Base-by-base conservation (phyloP, 129 eudicot species). In the Pittosporum tobira region DNA sequence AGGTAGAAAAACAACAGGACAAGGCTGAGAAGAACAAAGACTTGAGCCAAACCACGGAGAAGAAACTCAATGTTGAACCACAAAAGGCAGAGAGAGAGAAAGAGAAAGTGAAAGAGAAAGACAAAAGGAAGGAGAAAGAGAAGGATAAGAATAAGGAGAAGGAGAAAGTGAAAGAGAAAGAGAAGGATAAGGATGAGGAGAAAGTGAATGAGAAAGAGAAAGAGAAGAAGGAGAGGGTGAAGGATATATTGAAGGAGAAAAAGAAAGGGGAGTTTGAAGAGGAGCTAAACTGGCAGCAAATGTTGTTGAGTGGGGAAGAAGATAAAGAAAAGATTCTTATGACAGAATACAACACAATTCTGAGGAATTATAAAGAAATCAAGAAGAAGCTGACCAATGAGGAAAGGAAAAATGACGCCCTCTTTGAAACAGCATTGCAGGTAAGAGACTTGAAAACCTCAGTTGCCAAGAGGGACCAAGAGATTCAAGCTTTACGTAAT, bases 241-340 rank as follows among this genome's bases (percentile, higher is more conserved):
- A n/a, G n/a, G n/a, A n/a, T n/a, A n/a, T n/a, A n/a, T n/a, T n/a
- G 62, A 48, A 16, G 55, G 14, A 8, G 65, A 68, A 2, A 56
- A 16, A 45, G 61, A 65, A 59, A 10, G 70, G n/a, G n/a, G 28
- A 56, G 44, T 9, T 27, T 9, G 28, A 60, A 1, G 78, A 69
- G 3, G 96, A 83, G 22, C 10, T 66, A 14, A 73, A 62, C 51
- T 83, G 94, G 88, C 77, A 71, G 59, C 70, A 79, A 54, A 73
- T 81, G 82, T 81, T 90, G 28, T 68, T 81, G 71, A 76, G 44
- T 62, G 99, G 94, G 8, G 26, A 63, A 30, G 99, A 91, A 71
- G 80, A 84, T 21, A 75, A 63, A 63, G 94, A 91, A 27, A 80
- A 81, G 62, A 80, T 87, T 48, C 74, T 87, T 0, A 44, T 91